These are phyloP conservation scores for Dianthus caryophyllus DNA, from an alignment of 148 eudicot species.

Conservation along the genomic window DNA sequence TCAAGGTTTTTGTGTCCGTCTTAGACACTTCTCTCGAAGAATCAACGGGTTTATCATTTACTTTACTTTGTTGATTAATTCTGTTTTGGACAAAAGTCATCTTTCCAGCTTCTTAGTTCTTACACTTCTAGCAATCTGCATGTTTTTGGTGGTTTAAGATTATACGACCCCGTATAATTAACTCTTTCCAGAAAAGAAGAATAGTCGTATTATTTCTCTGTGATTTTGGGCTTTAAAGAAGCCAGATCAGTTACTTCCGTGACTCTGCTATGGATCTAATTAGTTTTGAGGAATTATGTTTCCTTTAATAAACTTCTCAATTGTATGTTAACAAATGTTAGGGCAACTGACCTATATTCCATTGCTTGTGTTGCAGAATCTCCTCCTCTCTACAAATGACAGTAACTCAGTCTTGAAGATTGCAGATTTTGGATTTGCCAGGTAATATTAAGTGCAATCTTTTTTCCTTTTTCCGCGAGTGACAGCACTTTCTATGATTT, in stretches of 20 bases:
- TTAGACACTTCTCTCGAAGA: not conserved
- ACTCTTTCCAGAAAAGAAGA: not conserved
- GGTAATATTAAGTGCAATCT: slow-evolving; percentile 38
- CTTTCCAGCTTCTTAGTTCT: not conserved
- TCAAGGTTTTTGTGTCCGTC: not conserved
- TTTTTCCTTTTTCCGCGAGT: not conserved
- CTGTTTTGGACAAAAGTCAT: not conserved
- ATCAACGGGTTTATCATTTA: not conserved
- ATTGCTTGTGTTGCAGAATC: slow-evolving; percentile 57
- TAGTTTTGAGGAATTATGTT: not conserved
- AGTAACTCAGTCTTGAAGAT: slow-evolving; percentile 73
- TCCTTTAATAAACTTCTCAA: not conserved
- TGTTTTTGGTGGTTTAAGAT: not conserved
- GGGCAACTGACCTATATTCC: slow-evolving; percentile 10
- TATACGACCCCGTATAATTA: not conserved
- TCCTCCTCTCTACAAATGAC: slow-evolving; percentile 59
- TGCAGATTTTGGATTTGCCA: slow-evolving; percentile 97
- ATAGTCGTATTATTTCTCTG: not conserved
- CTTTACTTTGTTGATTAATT: not conserved
- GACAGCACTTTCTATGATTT: not conserved
- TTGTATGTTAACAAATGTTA: not conserved
- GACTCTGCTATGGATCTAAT: not conserved
- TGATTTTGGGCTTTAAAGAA: not conserved
- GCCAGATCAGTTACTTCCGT: not conserved
- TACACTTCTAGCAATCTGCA: not conserved